Evolutionary conservation across 208 protist genomes (phyloP), one percentile per base, ranked within the genome.

Genomic region (Porcisia hertigi): DNA sequence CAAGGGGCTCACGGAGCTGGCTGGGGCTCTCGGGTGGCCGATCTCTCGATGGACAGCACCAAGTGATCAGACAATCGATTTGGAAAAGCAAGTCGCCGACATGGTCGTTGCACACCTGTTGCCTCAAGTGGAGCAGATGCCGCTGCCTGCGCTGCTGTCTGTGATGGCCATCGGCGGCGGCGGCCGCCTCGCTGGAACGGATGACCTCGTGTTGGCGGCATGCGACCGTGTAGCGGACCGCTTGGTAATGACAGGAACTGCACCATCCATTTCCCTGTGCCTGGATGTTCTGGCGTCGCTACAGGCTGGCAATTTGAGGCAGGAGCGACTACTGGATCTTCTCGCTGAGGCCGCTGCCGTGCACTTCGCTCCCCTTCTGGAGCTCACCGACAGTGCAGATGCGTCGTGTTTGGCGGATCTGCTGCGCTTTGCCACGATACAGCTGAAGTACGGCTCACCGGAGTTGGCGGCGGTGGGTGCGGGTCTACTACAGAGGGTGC

Each of bases 301-400:
- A 0, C 53, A 69, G 62, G 14, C 16, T 0, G 75, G 79, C 47
- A 72, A 85, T 23, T 73, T 75, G 36, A 63, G 86, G 23, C 58
- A 84, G 58, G 87, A 92, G 59, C 75, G 71, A 14, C 83, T 94
- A 23, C 58, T 90, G 65, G 90, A 94, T 62, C 25, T 59, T 12
- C 67, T 94, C 36, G 86, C 81, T 7, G 64, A 47, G 11, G 20
- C 72, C 5, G 43, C 89, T n/a, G 53, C 67, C 7, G 54, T 41
- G 12, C 23, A 75, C 39, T 81, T 85, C 25, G 9, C 34, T n/a
- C 12, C 34, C 47, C 58, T 69, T 16, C 25, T 34, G 4, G 30
- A 73, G 47, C 9, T 49, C 59, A 49, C 59, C 34, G 41, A 49
- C 20, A 23, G 7, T 6, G 62, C 45, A 20, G 75, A 74, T 16